Base-by-base conservation (phyloP, 139 green algal genomes). In the Edaphochlamys debaryana region DNA sequence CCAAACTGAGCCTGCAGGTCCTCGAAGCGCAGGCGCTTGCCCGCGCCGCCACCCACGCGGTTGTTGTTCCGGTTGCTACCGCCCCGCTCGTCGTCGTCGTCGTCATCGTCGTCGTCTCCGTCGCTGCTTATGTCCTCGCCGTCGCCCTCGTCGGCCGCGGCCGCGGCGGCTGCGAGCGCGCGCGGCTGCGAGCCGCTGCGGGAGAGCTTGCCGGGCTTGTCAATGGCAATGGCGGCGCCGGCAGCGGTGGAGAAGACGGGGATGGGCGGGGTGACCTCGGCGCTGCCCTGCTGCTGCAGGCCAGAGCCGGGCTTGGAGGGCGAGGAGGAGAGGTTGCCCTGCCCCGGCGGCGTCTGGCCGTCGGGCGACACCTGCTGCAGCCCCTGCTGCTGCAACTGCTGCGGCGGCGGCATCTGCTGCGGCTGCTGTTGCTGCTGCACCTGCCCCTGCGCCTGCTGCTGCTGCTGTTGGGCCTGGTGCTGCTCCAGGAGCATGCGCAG, bases 1-100 rank as follows among this genome's bases (percentile, higher is more conserved):
- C 91, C 92, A 89, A 98, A 98, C 69, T 98, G 94, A 7, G 90
- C 87, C 88, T 98, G 92, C 42, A 96, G 84, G 69, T 96, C 92
- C 34, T 95, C 86, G 71, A 90, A 92, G 1, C 86, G 91, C 36
- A 95, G 79, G n/a, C 89, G 86, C 78, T 87, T 87, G 64, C 89
- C 89, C 40, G 89, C 79, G 58, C 91, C 69, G 45, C 86, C 89
- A 23, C 69, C 85, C 17, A 88, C 73, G 42, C 86, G 80, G 63
- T 90, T 87, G 71, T 79, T 90, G 58, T 66, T 66, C 52, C 79
- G 67, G 3, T 27, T 22, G 20, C 41, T 19, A 2, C 77, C 67
- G 29, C 37, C 48, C 1, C 69, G 20, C 7, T 75, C 79, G 27
- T 80, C 73, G n/a, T 63, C 56, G 36, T 77, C 79, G 42, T 85